Conservation (phyloP, 2,329 filamentous ascomycete species). For the Claviceps sp. region DNA sequence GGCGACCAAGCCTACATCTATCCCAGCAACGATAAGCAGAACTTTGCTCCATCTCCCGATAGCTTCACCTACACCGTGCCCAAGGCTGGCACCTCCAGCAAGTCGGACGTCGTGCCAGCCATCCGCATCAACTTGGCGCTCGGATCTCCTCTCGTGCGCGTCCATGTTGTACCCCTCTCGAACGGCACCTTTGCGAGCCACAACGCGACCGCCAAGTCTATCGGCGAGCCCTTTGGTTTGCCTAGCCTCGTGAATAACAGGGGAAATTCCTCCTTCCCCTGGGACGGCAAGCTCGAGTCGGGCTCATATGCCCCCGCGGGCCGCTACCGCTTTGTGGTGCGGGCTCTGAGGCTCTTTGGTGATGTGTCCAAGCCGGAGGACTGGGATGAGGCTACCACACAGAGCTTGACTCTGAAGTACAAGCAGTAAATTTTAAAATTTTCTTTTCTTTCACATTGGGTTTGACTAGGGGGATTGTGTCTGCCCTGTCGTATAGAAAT, state of each 20-base stretch:
- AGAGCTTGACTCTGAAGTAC: constrained; percentile 30
- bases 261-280: constrained; percentile 12
- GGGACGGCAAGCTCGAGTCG: constrained; percentile 30
- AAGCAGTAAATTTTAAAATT: neutral
- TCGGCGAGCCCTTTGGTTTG: constrained; percentile 26
- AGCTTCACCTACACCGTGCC: constrained; percentile 28
- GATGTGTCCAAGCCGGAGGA: constrained; percentile 26
- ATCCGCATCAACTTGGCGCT: constrained; percentile 23
- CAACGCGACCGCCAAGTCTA: constrained; percentile 24
- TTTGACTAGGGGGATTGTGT: neutral
- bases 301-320: constrained; percentile 33
- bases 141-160: constrained; percentile 28
- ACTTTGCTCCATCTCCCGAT: constrained; percentile 10
- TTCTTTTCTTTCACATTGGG: neutral
- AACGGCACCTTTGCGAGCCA: constrained; percentile 9
- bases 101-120: neutral
- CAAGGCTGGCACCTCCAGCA: constrained; percentile 19
- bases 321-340: constrained; percentile 32
- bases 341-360: constrained; percentile 35
- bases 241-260: constrained; percentile 18
- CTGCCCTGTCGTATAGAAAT: no score
- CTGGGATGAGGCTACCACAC: constrained; percentile 31
- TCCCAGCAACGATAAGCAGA: constrained; percentile 16
- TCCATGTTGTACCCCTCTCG: constrained; percentile 25
- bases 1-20: constrained; percentile 11